phyloP scores from a whole-genome alignment of 164 flowering plant species.

The Malania oleifera region DNA sequence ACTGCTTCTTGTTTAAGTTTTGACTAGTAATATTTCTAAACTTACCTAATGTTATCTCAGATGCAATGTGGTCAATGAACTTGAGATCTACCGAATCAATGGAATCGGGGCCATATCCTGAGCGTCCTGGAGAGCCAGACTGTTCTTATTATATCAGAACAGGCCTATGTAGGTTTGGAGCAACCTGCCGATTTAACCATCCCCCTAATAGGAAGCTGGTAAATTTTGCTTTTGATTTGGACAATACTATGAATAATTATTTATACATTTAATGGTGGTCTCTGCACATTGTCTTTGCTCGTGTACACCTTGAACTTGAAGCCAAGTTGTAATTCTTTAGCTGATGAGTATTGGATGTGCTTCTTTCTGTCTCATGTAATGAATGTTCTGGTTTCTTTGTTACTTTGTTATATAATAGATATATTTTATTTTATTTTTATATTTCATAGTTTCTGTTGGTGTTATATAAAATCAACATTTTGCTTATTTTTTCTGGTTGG shows the following conservation, averaged over 20 bases:
- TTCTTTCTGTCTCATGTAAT: not conserved
- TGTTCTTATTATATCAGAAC: constrained; percentile 92
- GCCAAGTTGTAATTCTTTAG: no score
- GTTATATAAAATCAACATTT: no score
- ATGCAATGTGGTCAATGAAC: constrained; percentile 80
- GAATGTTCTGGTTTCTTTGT: no score
- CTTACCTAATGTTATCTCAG: constrained; percentile 31
- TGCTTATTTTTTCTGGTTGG: no score
- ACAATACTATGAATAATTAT: no score
- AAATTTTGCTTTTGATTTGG: no score
- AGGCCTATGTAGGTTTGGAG: constrained; percentile 90
- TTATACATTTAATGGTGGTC: no score
- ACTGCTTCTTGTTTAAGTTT: not conserved
- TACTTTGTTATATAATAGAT: not conserved
- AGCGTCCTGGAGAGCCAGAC: constrained; percentile 88
- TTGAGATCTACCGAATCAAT: constrained; percentile 62
- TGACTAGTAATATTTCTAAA: not conserved
- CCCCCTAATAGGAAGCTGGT: constrained; percentile 91
- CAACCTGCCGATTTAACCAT: constrained; percentile 88
- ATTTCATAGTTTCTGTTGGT: no score
- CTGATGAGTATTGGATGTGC: constrained; percentile 1
- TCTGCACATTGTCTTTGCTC: no score
- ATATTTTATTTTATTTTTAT: no score
- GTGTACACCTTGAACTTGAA: no score
- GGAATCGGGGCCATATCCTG: constrained; percentile 80